Percentiles rank a stretch among this genome's conserved stretches.
These are phyloP conservation scores for Mycena latifolia DNA, from an alignment of 768 basidiomycete species.

Conservation along the genomic window DNA sequence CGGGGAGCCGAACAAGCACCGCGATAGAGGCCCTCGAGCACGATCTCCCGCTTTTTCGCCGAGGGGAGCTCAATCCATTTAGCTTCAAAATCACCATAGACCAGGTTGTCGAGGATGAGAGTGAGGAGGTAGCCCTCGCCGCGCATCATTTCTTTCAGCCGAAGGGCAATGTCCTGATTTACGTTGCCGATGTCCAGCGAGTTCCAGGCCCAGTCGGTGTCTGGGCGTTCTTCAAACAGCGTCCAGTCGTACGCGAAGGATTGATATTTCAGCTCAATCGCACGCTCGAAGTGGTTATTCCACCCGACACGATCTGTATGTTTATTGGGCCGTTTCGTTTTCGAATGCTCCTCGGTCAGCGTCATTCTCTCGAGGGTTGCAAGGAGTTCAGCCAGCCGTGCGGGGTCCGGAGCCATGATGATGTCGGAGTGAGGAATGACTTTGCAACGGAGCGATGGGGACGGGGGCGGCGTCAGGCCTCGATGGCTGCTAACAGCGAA, in stretches of 20 bases:
- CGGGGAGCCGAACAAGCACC: conserved; percentile 21
- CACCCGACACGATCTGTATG: conserved; percentile 8
- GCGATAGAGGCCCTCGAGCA: conserved; percentile 22
- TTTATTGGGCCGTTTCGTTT: conserved; percentile 11
- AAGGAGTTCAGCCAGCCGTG: too few relatives aligned
- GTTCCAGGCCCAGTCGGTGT: not conserved
- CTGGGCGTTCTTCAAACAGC: not conserved
- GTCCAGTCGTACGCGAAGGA: not conserved
- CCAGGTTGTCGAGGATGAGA: not conserved
- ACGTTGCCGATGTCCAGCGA: not conserved
- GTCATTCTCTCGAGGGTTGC: too few relatives aligned
- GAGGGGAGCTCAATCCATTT: conserved; percentile 1
- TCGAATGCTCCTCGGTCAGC: not conserved
- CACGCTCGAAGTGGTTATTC: conserved; percentile 15
- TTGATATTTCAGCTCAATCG: not conserved
- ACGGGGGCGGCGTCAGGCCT: too few relatives aligned
- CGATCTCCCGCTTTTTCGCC: conserved; percentile 6
- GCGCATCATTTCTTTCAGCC: not conserved
- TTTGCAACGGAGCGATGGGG: too few relatives aligned
- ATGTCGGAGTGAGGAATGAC: too few relatives aligned
- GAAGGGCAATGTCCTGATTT: too few relatives aligned
- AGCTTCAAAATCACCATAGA: conserved; percentile 5
- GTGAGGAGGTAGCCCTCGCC: not conserved
- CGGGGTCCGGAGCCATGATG: too few relatives aligned
- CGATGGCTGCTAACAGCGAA: too few relatives aligned